Conservation (phyloP, 1,284 basidiomycete genomes). For the Coniferiporia weirii region DNA sequence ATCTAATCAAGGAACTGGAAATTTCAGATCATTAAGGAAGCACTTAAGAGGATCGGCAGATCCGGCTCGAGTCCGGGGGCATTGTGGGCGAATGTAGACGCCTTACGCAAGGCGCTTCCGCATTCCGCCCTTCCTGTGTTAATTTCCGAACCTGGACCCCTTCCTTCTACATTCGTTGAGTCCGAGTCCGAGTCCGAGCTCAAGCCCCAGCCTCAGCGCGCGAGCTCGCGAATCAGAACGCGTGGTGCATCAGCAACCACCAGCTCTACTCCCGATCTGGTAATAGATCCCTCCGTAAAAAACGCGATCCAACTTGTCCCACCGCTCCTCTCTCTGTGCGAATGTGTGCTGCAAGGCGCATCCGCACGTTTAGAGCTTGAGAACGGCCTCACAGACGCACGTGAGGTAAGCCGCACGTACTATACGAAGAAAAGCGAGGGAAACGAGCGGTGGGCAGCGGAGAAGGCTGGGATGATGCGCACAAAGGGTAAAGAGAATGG, state of each 20-base stretch:
- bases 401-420: constrained; percentile 44
- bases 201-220: constrained; percentile 47
- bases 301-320: constrained; percentile 61
- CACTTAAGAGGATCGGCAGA: constrained; percentile 46
- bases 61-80: constrained; percentile 52
- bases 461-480: constrained; percentile 31
- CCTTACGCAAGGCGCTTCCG: constrained; percentile 35
- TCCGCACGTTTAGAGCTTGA: constrained; percentile 55
- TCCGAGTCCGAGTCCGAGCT: constrained; percentile 39
- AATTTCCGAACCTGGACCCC: constrained; percentile 24
- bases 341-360: constrained; percentile 41
- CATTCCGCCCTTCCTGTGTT: background rate
- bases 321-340: constrained; percentile 52
- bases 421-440: constrained; percentile 43
- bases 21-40: constrained; percentile 38
- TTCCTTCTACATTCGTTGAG: constrained; percentile 26
- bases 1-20: background rate
- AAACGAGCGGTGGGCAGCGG: constrained; percentile 42
- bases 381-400: constrained; percentile 44
- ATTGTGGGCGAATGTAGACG: constrained; percentile 51
- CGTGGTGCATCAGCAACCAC: constrained; percentile 33
- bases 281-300: constrained; percentile 27
- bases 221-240: constrained; percentile 26
- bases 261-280: constrained; percentile 20
- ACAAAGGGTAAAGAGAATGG: background rate